These are phyloP conservation scores for Angophora floribunda DNA, from an alignment of 345 rosid genomes.

Conservation along the genomic window DNA sequence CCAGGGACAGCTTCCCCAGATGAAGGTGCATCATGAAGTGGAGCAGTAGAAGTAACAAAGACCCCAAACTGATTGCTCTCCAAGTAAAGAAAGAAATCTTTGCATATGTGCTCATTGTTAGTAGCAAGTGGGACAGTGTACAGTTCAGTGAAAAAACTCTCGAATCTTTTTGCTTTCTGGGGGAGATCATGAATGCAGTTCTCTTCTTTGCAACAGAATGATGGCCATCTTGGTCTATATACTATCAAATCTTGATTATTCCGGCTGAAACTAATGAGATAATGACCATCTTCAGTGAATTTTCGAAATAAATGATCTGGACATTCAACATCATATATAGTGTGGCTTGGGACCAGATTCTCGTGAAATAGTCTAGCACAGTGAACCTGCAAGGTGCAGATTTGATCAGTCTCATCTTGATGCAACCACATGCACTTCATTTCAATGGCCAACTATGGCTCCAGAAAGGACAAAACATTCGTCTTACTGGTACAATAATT, in stretches of 20 bases:
- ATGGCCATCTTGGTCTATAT: conserved; percentile 79
- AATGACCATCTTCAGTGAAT: conserved; percentile 92
- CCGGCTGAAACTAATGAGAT: conserved; percentile 82
- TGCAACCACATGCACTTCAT: not conserved
- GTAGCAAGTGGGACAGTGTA: conserved; percentile 74
- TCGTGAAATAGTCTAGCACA: conserved; percentile 78
- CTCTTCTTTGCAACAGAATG: conserved; percentile 54
- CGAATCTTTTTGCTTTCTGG: conserved; percentile 56
- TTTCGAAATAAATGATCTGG: conserved; percentile 91
- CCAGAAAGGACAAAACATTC: not conserved
- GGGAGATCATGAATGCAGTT: conserved; percentile 52
- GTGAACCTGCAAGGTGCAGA: conserved; percentile 51
- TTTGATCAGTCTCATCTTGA: not conserved
- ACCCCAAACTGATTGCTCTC: conserved; percentile 61
- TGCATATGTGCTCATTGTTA: conserved; percentile 70
- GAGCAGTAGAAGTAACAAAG: conserved; percentile 88
- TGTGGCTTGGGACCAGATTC: conserved; percentile 79
- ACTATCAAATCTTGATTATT: conserved; percentile 82
- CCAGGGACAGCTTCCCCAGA: conserved; percentile 66
- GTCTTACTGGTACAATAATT: not conserved
- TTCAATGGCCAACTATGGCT: not conserved
- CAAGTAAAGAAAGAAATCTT: conserved; percentile 83
- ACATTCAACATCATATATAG: conserved; percentile 76
- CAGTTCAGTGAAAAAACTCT: conserved; percentile 77
- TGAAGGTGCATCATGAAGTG: conserved; percentile 70